phyloP scores from a whole-genome alignment of 345 rosid genomes.

The Gossypium thurberi region DNA sequence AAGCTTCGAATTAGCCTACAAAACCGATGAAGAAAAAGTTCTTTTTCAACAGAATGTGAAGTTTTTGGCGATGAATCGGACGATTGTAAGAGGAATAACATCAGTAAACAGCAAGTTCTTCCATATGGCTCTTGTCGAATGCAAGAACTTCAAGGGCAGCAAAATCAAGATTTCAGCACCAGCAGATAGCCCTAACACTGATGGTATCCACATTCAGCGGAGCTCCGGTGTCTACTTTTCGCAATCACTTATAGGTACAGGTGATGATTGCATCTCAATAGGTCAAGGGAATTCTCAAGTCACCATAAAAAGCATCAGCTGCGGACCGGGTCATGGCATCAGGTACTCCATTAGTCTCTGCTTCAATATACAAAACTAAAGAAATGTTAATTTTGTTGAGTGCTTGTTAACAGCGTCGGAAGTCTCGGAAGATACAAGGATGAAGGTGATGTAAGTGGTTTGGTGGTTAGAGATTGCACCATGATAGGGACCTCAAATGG shows the following conservation, averaged over 20 bases:
- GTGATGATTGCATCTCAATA: slow-evolving; percentile 24
- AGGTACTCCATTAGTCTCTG: slow-evolving; percentile 14
- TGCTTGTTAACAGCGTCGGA: slow-evolving; percentile 33
- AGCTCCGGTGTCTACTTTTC: slow-evolving; percentile 29
- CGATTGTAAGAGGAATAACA: slow-evolving; percentile 35
- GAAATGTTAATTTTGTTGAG: neutral
- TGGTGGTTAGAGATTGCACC: slow-evolving; percentile 43
- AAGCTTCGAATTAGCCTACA: neutral
- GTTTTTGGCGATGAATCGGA: slow-evolving; percentile 47
- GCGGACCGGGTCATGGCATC: slow-evolving; percentile 42
- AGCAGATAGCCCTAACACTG: slow-evolving; percentile 53
- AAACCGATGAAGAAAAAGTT: neutral
- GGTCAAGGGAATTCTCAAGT: slow-evolving; percentile 14
- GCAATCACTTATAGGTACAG: slow-evolving; percentile 10
- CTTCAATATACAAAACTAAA: neutral
- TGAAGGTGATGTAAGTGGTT: slow-evolving; percentile 41
- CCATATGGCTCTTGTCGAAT: slow-evolving; percentile 50
- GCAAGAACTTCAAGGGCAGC: slow-evolving; percentile 44
- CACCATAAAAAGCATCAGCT: slow-evolving; percentile 25
- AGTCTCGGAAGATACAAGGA: slow-evolving; percentile 47
- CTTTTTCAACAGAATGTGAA: slow-evolving; percentile 35
- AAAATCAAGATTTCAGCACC: slow-evolving; percentile 35
- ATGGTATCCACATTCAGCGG: slow-evolving; percentile 47
- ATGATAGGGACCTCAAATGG: slow-evolving; percentile 43
- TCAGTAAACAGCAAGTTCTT: slow-evolving; percentile 63